Evolutionary conservation across 208 protist genomes (phyloP), one percentile per base, ranked within the genome.

Genomic region (Histomonas meleagridis): DNA sequence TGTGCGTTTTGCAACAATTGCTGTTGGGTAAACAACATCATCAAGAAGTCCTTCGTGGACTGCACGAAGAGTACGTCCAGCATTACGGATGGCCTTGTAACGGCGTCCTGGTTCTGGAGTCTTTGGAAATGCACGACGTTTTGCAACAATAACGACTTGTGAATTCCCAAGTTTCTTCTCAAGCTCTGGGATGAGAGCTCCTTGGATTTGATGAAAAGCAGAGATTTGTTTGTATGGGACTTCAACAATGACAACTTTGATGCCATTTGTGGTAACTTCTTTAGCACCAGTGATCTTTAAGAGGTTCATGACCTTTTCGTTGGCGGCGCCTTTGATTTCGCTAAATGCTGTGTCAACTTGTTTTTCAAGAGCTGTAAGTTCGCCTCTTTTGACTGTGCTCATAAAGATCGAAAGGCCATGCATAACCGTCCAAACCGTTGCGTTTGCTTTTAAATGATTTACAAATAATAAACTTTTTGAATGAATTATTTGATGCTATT

Each of bases 41-140:
- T 98, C 97, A 28, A 99, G 94, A 93, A 99, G 98, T 92, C 95
- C 95, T 94, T 99, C 97, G 94, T 99, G 98, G 92, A 99, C 97
- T 49, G 97, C 96, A 69, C 96, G 97, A 91, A 98, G 97, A 79
- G 98, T 99, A 92, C 96, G 95, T 91, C 95, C 97, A 93, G 96
- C 96, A 7, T 93, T 93, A 35, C 94, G 94, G 90, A 70, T 62
- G 9, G 86, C 2, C 14, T 23, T 32, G n/a, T 40, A 81, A 16
- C 70, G 70, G 70, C 70, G 70, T 10, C 43, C 43, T 7, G 14
- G 70, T 2, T 38, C 43, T 81, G 70, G 70, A 53, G 35, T 51
- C 70, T 81, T 81, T 81, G 70, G 70, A 21, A 81, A 81, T 53
- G 70, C 70, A 81, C 70, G 70, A 10, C 38, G 35, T 23, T 81